Conservation (phyloP, 2,329 filamentous ascomycete genomes). For the Epichloe baconii region DNA sequence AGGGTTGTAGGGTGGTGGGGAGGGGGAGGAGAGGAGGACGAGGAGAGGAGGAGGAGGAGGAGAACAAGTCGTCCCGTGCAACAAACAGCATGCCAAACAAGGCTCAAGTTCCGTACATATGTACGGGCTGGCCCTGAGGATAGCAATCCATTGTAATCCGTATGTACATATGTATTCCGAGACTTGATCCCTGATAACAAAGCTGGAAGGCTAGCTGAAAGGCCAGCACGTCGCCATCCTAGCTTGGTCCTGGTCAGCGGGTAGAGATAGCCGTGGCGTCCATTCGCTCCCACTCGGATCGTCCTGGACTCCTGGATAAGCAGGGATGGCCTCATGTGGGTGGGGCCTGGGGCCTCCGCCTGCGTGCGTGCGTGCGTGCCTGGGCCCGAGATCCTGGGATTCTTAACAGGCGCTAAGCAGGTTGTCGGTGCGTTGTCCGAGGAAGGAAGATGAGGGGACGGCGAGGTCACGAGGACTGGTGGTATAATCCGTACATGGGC, state of each 20-base stretch:
- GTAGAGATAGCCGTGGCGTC: no score
- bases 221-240: neutral
- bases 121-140: neutral
- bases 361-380: neutral
- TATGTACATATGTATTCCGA: neutral
- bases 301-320: neutral
- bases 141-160: neutral
- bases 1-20: neutral
- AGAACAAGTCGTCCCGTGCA: no score
- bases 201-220: neutral
- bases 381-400: conserved; percentile 5
- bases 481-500: neutral
- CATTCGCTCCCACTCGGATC: neutral
- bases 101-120: neutral
- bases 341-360: neutral
- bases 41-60: neutral
- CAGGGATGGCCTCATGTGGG: conserved; percentile 5
- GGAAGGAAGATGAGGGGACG: neutral
- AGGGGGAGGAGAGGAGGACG: neutral
- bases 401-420: neutral
- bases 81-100: neutral
- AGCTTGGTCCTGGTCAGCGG: no score
- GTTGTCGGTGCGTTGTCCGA: neutral
- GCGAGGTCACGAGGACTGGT: neutral
- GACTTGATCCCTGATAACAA: neutral